Base-by-base conservation (phyloP, 306 rosid species). In the Trichosanthes cucumerina region DNA sequence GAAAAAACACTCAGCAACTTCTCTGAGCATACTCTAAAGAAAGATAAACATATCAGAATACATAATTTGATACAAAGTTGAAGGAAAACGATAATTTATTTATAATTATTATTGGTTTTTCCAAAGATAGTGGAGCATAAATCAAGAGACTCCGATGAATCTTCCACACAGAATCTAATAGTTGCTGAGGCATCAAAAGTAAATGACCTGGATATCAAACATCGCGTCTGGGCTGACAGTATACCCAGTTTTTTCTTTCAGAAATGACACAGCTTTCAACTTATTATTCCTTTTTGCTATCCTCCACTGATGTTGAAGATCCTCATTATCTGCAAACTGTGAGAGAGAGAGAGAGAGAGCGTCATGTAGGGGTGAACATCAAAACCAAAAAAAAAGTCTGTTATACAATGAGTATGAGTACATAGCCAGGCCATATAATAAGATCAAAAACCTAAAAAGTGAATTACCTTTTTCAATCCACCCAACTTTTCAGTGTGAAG, bases 161-260 rank as follows among this genome's bases (percentile, higher is more conserved):
- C 26, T 38, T 39, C 75, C 15, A 41, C 15, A 21, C 8, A 43
- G 21, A 23, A 63, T 14, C 43, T 6, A 56, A 56, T 56, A 21
- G 6, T 31, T 63, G 39, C 23, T 1, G 39, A 5, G 56, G 52
- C 57, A 70, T 70, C 23, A 36, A 57, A 33, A 77, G 26, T 64
- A 84, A 76, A 75, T 63, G 57, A 92, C 99, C 97, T 95, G 99
- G 84, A 92, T 84, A 83, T 95, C 99, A 84, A 88, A 92, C 97
- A 95, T 84, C 78, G 97, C 89, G 82, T 95, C 97, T 49, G 97
- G 90, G 86, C 88, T 92, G 83, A 95, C 92, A 82, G 93, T 86
- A 72, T 89, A 95, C 39, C 99, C 99, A 15, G 99, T 91, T 88
- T 60, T 92, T 82, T 92, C 97, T 85, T 78, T 89, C 77, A 95